phyloP scores from a whole-genome alignment of 2,329 filamentous ascomycete genomes.

The Fusarium irregulare region DNA sequence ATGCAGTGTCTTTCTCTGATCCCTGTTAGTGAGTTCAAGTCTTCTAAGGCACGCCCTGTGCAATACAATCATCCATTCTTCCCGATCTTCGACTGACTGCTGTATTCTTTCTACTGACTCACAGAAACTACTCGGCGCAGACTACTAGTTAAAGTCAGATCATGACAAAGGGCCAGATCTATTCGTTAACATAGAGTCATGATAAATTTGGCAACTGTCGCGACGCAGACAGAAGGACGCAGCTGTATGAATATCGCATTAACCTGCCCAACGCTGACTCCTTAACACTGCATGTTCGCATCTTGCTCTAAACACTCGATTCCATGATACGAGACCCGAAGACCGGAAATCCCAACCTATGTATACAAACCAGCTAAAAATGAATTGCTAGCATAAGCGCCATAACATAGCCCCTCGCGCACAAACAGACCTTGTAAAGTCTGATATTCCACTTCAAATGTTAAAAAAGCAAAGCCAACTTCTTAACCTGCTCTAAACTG shows the following conservation, averaged over 20 bases:
- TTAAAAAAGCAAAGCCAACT: conserved; percentile 1
- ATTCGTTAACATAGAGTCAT: background rate
- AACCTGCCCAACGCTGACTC: background rate
- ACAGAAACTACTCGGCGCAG: background rate
- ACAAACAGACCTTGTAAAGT: background rate
- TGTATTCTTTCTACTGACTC: conserved; percentile 3
- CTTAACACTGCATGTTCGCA: conserved; percentile 14
- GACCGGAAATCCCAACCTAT: conserved; percentile 31
- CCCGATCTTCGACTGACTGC: background rate
- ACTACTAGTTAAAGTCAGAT: background rate
- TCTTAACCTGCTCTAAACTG: conserved; percentile 69
- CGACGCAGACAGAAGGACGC: too few relatives aligned
- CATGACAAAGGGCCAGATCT: background rate
- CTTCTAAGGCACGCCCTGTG: background rate
- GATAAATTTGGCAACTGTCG: background rate
- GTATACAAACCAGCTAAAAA: conserved; percentile 44
- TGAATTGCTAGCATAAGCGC: conserved; percentile 46
- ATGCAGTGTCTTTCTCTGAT: background rate
- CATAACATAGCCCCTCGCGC: conserved; percentile 15
- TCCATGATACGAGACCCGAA: conserved; percentile 31
- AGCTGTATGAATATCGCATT: background rate
- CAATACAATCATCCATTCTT: background rate
- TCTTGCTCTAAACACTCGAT: conserved; percentile 36
- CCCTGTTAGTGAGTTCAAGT: background rate
- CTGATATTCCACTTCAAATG: background rate